These are phyloP conservation scores for Ceratobasidium sp. DNA, from an alignment of 1,284 basidiomycete species.

Conservation along the genomic window DNA sequence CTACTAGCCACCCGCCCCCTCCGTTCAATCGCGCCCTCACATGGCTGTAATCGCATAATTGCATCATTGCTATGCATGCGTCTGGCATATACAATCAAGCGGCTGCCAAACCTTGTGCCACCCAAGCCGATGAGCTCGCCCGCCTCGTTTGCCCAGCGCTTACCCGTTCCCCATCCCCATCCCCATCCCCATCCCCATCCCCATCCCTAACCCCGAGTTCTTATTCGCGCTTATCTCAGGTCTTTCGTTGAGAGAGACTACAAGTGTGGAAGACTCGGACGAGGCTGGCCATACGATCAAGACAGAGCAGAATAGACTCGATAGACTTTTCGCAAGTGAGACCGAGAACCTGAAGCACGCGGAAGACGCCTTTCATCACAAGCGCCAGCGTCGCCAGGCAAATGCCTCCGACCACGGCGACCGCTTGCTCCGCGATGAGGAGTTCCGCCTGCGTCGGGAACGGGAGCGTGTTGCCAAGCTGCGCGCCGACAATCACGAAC, in stretches of 20 bases:
- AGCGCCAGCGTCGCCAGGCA: neutral
- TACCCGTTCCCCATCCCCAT: too few relatives aligned
- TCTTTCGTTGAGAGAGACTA: too few relatives aligned
- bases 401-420: constrained; percentile 7
- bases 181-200: too few relatives aligned
- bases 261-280: neutral
- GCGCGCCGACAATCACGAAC: constrained; percentile 27
- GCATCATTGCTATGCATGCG: too few relatives aligned
- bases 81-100: too few relatives aligned
- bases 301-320: constrained; percentile 36
- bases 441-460: constrained; percentile 10
- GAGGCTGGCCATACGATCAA: constrained; percentile 37
- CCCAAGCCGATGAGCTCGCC: too few relatives aligned
- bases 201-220: constrained; percentile 3
- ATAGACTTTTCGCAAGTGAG: constrained; percentile 37
- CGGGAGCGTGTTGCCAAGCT: constrained; percentile 36
- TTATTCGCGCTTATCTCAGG: too few relatives aligned
- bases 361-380: constrained; percentile 19
- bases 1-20: too few relatives aligned
- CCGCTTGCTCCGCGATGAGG: constrained; percentile 20
- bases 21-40: too few relatives aligned
- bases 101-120: too few relatives aligned
- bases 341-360: constrained; percentile 34
- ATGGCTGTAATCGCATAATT: too few relatives aligned
- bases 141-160: too few relatives aligned